These are phyloP conservation scores for Alternaria triticina DNA, from an alignment of 2,329 filamentous ascomycete genomes.

Conservation along the genomic window DNA sequence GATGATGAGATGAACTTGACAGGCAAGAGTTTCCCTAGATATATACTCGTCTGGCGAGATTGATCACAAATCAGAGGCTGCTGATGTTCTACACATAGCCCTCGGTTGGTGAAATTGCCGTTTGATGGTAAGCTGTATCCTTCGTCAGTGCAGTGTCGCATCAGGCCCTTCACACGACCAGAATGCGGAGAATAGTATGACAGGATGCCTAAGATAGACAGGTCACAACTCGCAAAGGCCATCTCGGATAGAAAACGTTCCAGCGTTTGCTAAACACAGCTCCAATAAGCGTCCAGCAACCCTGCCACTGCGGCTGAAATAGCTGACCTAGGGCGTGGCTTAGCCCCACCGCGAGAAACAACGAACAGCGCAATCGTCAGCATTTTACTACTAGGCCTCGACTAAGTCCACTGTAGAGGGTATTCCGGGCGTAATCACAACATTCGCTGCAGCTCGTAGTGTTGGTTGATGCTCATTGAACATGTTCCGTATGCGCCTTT, in stretches of 20 bases:
- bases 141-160: background rate
- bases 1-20: slow-evolving; percentile 22
- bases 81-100: slow-evolving; percentile 13
- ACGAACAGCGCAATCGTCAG: slow-evolving; percentile 1
- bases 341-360: background rate
- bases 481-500: background rate
- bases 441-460: background rate
- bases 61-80: slow-evolving; percentile 2
- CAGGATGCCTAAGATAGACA: background rate
- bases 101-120: slow-evolving; percentile 12
- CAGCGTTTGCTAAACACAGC: background rate
- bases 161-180: slow-evolving; percentile 1
- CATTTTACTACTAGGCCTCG: background rate
- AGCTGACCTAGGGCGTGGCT: slow-evolving; percentile 11
- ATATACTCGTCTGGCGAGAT: slow-evolving; percentile 17
- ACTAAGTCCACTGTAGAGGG: background rate
- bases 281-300: background rate
- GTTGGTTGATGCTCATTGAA: background rate
- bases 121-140: slow-evolving; percentile 10
- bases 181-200: background rate
- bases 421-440: background rate
- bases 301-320: slow-evolving; percentile 8
- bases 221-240: background rate
- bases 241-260: background rate
- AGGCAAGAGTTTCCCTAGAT: background rate